A percentile compares a stretch with the other conserved stretches of the same genome.
Conservation (phyloP, 495 filamentous ascomycete genomes). For the Podospora pseudoanserina region DNA sequence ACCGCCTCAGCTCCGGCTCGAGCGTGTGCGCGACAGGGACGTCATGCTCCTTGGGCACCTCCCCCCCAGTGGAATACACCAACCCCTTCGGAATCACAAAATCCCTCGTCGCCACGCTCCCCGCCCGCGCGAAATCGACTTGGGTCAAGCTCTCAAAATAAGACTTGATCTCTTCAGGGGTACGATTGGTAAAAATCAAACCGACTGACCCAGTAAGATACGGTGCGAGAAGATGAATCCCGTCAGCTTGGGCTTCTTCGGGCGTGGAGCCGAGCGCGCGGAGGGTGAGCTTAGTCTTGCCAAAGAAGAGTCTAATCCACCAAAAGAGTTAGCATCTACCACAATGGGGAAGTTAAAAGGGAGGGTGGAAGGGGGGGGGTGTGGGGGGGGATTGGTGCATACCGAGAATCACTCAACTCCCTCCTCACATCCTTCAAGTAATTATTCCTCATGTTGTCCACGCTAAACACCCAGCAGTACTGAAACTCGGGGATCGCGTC, state of each 20-base stretch:
- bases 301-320: constrained; percentile 79
- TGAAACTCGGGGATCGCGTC: constrained; percentile 82
- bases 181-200: constrained; percentile 80
- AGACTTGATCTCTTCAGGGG: constrained; percentile 55
- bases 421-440: constrained; percentile 88
- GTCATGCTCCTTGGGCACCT: constrained; percentile 75
- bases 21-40: constrained; percentile 80
- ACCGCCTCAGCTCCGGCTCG: constrained; percentile 79
- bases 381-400: constrained; percentile 19
- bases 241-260: constrained; percentile 72
- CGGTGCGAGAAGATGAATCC: constrained; percentile 63
- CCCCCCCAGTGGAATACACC: constrained; percentile 70
- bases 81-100: constrained; percentile 76
- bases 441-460: constrained; percentile 98
- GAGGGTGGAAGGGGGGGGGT: too few species aligned
- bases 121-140: constrained; percentile 85
- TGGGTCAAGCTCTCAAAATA: constrained; percentile 67
- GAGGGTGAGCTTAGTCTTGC: constrained; percentile 97
- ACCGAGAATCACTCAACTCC: constrained; percentile 83
- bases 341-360: too few species aligned
- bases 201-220: constrained; percentile 80
- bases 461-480: constrained; percentile 85
- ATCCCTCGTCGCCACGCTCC: constrained; percentile 64
- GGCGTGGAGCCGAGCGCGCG: constrained; percentile 75
- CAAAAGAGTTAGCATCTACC: background rate